Evolutionary conservation across 306 rosid genomes (phyloP).

Genomic region (Prunus mongolica): DNA sequence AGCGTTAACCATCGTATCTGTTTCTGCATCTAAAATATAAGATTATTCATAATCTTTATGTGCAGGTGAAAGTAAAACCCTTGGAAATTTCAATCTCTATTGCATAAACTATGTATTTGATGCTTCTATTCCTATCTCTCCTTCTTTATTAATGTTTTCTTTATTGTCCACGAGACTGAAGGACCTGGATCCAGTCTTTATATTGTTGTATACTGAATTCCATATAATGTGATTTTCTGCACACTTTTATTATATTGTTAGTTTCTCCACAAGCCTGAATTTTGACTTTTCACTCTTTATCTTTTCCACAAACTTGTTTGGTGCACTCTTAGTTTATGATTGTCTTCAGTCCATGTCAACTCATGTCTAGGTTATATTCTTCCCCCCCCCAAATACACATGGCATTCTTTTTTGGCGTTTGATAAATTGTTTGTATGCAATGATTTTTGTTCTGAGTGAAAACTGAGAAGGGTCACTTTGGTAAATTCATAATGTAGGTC

Average conservation of each 20-base stretch:
- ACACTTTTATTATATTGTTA: slow-evolving; percentile 23
- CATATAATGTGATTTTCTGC: slow-evolving; percentile 43
- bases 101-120: slow-evolving; percentile 41
- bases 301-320: slow-evolving; percentile 27
- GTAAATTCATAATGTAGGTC: slow-evolving; percentile 2
- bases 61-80: slow-evolving; percentile 26
- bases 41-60: slow-evolving; percentile 12
- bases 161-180: slow-evolving; percentile 42
- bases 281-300: slow-evolving; percentile 32
- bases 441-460: neutral
- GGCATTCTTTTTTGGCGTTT: neutral
- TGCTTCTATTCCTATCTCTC: slow-evolving; percentile 61
- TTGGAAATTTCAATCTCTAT: slow-evolving; percentile 44
- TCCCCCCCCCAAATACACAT: neutral
- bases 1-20: slow-evolving; percentile 17
- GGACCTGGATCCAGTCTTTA: slow-evolving; percentile 75
- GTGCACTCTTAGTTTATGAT: slow-evolving; percentile 20
- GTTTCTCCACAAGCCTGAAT: slow-evolving; percentile 20
- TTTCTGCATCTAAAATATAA: slow-evolving; percentile 24
- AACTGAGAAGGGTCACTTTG: slow-evolving; percentile 4
- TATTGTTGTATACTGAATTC: slow-evolving; percentile 22
- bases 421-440: neutral
- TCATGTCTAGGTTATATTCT: slow-evolving; percentile 26
- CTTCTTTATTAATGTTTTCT: slow-evolving; percentile 17
- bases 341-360: slow-evolving; percentile 25